Percentiles rank a stretch among this genome's conserved stretches.
phyloP scores from a whole-genome alignment of 352 stramenopile species.

The Phytophthora pinifolia region DNA sequence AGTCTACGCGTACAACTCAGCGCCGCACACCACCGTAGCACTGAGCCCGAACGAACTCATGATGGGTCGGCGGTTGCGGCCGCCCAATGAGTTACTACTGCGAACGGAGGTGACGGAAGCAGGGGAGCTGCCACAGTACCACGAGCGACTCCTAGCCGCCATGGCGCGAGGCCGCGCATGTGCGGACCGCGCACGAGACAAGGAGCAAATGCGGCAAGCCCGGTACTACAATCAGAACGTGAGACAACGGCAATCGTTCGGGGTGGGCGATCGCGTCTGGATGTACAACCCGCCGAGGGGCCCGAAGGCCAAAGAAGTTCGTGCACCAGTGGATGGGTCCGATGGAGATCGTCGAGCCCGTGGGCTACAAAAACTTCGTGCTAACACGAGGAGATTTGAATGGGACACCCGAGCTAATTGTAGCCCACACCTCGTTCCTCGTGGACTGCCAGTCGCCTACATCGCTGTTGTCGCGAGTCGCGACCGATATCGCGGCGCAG shows the following conservation, averaged over 20 bases:
- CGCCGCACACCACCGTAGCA: background rate
- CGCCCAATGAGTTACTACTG: background rate
- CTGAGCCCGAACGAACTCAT: background rate
- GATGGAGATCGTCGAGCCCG: background rate
- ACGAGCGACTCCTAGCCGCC: background rate
- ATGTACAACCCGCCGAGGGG: background rate
- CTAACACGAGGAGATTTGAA: background rate
- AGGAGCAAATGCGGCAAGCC: background rate
- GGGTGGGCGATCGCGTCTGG: background rate
- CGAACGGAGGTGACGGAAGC: background rate
- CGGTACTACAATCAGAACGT: background rate
- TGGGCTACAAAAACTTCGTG: slow-evolving; percentile 1
- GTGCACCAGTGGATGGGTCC: slow-evolving; percentile 6
- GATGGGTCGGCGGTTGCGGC: background rate
- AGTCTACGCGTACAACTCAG: too few relatives aligned
- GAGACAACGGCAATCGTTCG: too few relatives aligned
- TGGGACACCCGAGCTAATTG: background rate
- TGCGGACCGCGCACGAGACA: background rate
- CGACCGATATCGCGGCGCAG: background rate
- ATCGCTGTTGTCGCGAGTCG: background rate
- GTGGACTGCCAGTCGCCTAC: background rate
- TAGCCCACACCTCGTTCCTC: slow-evolving; percentile 7
- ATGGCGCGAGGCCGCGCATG: background rate
- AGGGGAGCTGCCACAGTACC: background rate
- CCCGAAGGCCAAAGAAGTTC: background rate